phyloP scores from a whole-genome alignment of 805 yeast genomes.

The Metschnikowia gelsemii region DNA sequence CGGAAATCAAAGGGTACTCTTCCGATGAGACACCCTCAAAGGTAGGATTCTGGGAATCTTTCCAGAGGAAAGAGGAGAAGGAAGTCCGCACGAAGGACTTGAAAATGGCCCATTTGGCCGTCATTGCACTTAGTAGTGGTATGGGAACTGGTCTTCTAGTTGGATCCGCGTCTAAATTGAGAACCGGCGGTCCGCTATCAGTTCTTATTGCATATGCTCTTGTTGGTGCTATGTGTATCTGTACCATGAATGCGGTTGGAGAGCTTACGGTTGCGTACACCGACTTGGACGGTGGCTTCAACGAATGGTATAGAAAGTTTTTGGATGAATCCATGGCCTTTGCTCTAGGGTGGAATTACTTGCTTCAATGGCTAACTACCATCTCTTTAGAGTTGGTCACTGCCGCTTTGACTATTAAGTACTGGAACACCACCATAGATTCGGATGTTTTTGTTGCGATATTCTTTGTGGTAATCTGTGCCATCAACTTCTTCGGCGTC shows the following conservation, averaged over 20 bases:
- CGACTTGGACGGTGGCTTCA: conserved; percentile 42
- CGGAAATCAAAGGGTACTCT: conserved; percentile 16
- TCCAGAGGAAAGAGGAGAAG: conserved; percentile 15
- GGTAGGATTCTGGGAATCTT: conserved; percentile 19
- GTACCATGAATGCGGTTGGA: conserved; percentile 42
- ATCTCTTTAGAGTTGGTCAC: conserved; percentile 24
- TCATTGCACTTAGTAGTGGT: conserved; percentile 39
- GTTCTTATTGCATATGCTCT: conserved; percentile 26
- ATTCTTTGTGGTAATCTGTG: conserved; percentile 46
- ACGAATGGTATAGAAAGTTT: conserved; percentile 30
- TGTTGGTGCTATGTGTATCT: conserved; percentile 28
- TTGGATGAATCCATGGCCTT: conserved; percentile 39
- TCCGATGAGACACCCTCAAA: conserved; percentile 7
- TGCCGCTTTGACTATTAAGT: conserved; percentile 50
- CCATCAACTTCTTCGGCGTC: conserved; percentile 47
- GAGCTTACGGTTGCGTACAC: conserved; percentile 60
- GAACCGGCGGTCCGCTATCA: conserved; percentile 27
- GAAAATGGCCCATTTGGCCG: conserved; percentile 30
- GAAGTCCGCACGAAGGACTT: conserved; percentile 16
- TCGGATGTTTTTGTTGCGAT: conserved; percentile 59
- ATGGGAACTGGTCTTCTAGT: conserved; percentile 45
- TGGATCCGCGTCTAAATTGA: conserved; percentile 35
- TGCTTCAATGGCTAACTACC: conserved; percentile 29
- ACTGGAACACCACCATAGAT: conserved; percentile 52
- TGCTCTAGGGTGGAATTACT: conserved; percentile 41